Evolutionary conservation across 768 basidiomycete species (phyloP).

Genomic region (Termitomyces sp.): DNA sequence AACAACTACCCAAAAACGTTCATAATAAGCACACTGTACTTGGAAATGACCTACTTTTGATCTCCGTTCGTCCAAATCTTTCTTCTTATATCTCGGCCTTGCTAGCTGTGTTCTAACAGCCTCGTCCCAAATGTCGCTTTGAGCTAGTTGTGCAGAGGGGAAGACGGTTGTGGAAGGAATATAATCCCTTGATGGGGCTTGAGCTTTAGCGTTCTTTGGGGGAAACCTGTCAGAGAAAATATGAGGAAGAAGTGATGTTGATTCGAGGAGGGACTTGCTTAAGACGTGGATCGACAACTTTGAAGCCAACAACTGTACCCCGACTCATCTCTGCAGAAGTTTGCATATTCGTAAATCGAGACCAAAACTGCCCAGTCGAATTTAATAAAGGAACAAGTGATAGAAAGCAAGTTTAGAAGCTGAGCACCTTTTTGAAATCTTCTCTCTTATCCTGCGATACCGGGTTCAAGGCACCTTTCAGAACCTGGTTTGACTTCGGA

Average conservation of each 20-base stretch:
- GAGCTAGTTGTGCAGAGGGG: conserved; percentile 55
- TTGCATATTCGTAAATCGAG: conserved; percentile 50
- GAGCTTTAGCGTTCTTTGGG: conserved; percentile 63
- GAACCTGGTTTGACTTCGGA: conserved; percentile 71
- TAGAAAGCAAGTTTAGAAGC: not conserved
- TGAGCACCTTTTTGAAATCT: conserved; percentile 54
- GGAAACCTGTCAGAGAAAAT: conserved; percentile 56
- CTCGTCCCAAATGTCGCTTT: conserved; percentile 72
- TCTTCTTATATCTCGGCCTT: conserved; percentile 70
- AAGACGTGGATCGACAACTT: conserved; percentile 71
- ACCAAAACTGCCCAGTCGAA: conserved; percentile 54
- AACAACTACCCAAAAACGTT: conserved; percentile 41
- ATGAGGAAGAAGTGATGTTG: not conserved
- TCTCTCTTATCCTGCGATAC: conserved; percentile 39
- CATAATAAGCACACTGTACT: not conserved
- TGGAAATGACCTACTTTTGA: conserved; percentile 45
- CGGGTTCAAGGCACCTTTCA: conserved; percentile 57
- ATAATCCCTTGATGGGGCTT: conserved; percentile 19
- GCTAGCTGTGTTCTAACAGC: conserved; percentile 40
- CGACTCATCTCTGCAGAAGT: conserved; percentile 63
- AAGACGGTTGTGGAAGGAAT: conserved; percentile 29
- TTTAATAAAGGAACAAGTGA: not conserved
- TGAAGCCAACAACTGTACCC: conserved; percentile 74
- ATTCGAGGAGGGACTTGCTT: conserved; percentile 42
- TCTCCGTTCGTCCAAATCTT: conserved; percentile 80